phyloP scores from a whole-genome alignment of 2,329 filamentous ascomycete species.

The Akanthomyces dipterigenus region DNA sequence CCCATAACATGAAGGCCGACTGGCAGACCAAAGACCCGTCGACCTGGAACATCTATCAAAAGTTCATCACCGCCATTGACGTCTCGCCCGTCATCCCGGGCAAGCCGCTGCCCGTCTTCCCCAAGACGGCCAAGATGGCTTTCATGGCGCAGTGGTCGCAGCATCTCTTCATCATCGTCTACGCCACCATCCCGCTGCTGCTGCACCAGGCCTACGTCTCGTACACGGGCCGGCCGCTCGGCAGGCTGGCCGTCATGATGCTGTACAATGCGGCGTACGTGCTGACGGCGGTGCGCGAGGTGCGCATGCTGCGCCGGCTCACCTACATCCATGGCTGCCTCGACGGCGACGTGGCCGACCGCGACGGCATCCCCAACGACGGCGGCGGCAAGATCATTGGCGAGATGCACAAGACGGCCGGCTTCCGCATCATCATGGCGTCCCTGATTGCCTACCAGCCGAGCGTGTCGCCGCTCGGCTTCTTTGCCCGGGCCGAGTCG shows the following conservation, averaged over 20 bases:
- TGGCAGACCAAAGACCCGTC: slow-evolving; percentile 16
- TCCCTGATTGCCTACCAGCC: slow-evolving; percentile 21
- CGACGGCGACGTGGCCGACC: slow-evolving; percentile 23
- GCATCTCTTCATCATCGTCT: slow-evolving; percentile 27
- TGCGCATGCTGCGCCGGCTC: slow-evolving; percentile 23
- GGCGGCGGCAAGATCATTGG: slow-evolving; percentile 19
- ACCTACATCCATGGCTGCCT: slow-evolving; percentile 26
- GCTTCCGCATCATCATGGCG: slow-evolving; percentile 19
- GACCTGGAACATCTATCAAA: slow-evolving; percentile 17
- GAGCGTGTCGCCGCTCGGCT: slow-evolving; percentile 5
- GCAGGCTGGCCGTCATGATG: slow-evolving; percentile 9
- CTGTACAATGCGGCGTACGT: slow-evolving; percentile 27
- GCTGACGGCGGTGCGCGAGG: slow-evolving; percentile 22
- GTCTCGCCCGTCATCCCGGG: slow-evolving; percentile 16
- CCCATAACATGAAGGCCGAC: slow-evolving; percentile 19
- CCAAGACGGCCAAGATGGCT: slow-evolving; percentile 27
- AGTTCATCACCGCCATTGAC: slow-evolving; percentile 14
- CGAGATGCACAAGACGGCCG: slow-evolving; percentile 21
- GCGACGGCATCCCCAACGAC: slow-evolving; percentile 29
- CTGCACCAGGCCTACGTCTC: slow-evolving; percentile 18
- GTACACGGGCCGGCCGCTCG: slow-evolving; percentile 13
- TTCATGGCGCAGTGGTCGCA: slow-evolving; percentile 22
- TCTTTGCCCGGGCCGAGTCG: slow-evolving; percentile 9
- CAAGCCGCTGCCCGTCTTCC: slow-evolving; percentile 21
- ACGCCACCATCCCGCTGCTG: slow-evolving; percentile 21